Conservation (phyloP, 1,139 yeast genomes). For the Yamadazyma siamensis region DNA sequence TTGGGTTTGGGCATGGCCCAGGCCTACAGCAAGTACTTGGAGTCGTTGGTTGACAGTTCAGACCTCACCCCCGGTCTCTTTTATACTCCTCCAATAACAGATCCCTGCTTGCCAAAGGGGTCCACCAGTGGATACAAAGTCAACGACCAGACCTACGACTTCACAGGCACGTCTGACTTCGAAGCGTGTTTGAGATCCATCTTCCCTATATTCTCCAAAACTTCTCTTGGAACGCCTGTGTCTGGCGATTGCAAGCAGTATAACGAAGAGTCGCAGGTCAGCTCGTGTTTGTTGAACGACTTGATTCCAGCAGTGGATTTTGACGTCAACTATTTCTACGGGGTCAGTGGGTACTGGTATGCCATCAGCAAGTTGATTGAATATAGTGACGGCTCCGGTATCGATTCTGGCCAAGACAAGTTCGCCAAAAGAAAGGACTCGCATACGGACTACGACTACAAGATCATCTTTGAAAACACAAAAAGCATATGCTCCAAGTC, state of each 20-base stretch:
- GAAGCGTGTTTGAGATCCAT: conserved; percentile 50
- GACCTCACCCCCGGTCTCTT: conserved; percentile 12
- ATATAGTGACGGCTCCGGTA: conserved; percentile 16
- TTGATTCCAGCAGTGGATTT: conserved; percentile 67
- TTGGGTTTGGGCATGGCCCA: conserved; percentile 76
- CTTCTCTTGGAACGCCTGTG: conserved; percentile 23
- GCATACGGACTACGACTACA: conserved; percentile 29
- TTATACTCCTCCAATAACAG: conserved; percentile 31
- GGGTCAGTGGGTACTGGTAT: conserved; percentile 84
- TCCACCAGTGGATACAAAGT: conserved; percentile 23
- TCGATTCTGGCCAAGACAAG: not conserved
- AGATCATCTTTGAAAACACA: conserved; percentile 41
- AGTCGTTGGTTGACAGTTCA: conserved; percentile 28
- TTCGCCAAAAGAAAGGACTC: conserved; percentile 3
- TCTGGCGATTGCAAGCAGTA: conserved; percentile 28
- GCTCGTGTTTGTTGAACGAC: conserved; percentile 52
- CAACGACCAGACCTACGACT: conserved; percentile 26
- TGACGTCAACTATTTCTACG: conserved; percentile 64
- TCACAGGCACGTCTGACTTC: conserved; percentile 61
- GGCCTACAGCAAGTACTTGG: conserved; percentile 53
- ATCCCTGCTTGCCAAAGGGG: conserved; percentile 64
- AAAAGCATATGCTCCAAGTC: conserved; percentile 43
- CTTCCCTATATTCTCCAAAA: conserved; percentile 49
- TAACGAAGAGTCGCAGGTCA: conserved; percentile 26
- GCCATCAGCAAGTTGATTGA: conserved; percentile 50